A percentile compares a stretch with the other conserved stretches of the same genome.
Conservation (phyloP, 2,329 filamentous ascomycete species). For the Clonostachys rhizophaga region DNA sequence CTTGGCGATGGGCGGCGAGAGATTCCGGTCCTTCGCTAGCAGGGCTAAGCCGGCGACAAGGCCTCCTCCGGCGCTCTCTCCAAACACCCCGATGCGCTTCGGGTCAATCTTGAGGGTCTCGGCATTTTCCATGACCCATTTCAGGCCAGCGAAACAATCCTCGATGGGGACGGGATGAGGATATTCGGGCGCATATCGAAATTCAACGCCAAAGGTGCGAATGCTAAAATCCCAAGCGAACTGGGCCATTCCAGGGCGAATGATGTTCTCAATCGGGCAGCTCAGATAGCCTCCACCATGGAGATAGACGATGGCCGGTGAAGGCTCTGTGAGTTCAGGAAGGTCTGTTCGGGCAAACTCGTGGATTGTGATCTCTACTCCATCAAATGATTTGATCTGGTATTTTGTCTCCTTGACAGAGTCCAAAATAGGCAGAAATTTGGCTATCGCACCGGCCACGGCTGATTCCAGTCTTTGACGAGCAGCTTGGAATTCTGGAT, state of each 20-base stretch:
- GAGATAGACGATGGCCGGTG: slow-evolving; percentile 23
- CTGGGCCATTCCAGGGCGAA: slow-evolving; percentile 11
- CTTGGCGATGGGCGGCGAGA: slow-evolving; percentile 18
- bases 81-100: slow-evolving; percentile 10
- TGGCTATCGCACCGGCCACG: too few relatives aligned
- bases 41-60: slow-evolving; percentile 21
- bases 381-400: background rate
- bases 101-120: slow-evolving; percentile 10
- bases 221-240: slow-evolving; percentile 18
- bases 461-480: too few relatives aligned
- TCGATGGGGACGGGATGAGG: slow-evolving; percentile 24
- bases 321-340: background rate
- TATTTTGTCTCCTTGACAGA: background rate
- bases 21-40: slow-evolving; percentile 24
- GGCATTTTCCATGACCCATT: slow-evolving; percentile 15
- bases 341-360: background rate
- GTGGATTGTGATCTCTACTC: background rate
- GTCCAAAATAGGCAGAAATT: background rate
- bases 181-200: slow-evolving; percentile 35
- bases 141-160: slow-evolving; percentile 24
- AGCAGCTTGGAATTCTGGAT: too few relatives aligned
- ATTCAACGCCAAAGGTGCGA: slow-evolving; percentile 29
- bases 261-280: slow-evolving; percentile 15
- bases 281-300: slow-evolving; percentile 35
- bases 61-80: slow-evolving; percentile 13